phyloP scores from a whole-genome alignment of 306 rosid species.

The Sicyos edulis region DNA sequence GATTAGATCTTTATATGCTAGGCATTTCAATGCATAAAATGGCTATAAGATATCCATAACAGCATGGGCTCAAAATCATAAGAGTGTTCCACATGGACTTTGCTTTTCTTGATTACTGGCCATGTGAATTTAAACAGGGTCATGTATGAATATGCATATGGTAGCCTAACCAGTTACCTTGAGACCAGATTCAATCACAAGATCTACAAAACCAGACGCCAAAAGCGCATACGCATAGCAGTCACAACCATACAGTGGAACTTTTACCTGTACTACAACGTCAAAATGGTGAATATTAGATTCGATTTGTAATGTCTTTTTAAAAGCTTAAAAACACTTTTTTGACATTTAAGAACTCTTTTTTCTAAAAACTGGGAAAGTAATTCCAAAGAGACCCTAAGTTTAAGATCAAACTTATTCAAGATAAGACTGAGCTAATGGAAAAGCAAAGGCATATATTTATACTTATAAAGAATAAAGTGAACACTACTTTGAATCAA shows the following conservation, averaged over 20 bases:
- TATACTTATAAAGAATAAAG: constrained; percentile 10
- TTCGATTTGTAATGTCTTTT: not conserved
- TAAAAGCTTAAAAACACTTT: too few species aligned
- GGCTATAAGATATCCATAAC: not conserved
- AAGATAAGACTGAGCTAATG: not conserved
- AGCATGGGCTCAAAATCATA: not conserved
- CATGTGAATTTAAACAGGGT: not conserved
- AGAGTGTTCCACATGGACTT: not conserved
- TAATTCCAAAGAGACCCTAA: too few species aligned
- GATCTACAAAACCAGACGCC: constrained; percentile 90
- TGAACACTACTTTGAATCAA: not conserved
- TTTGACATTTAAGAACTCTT: too few species aligned
- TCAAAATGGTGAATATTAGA: not conserved
- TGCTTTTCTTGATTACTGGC: not conserved
- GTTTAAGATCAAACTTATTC: not conserved
- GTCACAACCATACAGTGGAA: constrained; percentile 89
- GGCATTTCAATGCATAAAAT: not conserved
- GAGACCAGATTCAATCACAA: constrained; percentile 84
- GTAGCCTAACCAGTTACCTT: constrained; percentile 42
- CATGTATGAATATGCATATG: not conserved
- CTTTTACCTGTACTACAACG: constrained; percentile 57
- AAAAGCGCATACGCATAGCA: constrained; percentile 96
- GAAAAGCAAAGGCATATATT: not conserved
- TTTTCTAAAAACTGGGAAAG: too few species aligned
- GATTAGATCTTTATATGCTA: not conserved